A percentile compares a stretch with the other conserved stretches of the same genome.
Evolutionary conservation across 2,329 filamentous ascomycete genomes (phyloP).

Genomic region (Penicillium nordicum): DNA sequence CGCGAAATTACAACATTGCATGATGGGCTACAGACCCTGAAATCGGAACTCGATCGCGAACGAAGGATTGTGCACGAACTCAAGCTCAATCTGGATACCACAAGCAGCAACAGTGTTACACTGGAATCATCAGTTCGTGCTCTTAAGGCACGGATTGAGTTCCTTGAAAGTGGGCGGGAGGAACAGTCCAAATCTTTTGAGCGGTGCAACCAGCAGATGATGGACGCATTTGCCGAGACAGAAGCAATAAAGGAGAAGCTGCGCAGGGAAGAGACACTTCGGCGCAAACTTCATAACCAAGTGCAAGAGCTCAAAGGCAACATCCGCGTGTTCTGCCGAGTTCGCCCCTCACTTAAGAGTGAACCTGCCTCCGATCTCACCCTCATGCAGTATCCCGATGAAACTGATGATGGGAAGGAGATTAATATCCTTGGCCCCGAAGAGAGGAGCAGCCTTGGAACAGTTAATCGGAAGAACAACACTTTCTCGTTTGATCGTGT

Average conservation of each 20-base stretch:
- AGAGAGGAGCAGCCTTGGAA: constrained; percentile 75
- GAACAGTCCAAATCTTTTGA: constrained; percentile 84
- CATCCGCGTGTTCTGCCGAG: constrained; percentile 95
- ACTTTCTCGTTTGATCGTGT: constrained; percentile 92
- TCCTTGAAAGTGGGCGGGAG: constrained; percentile 84
- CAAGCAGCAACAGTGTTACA: constrained; percentile 59
- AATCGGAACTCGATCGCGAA: constrained; percentile 58
- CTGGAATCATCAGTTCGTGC: constrained; percentile 73
- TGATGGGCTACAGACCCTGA: constrained; percentile 39
- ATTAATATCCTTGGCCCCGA: constrained; percentile 80
- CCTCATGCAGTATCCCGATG: constrained; percentile 74
- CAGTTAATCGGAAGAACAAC: constrained; percentile 72
- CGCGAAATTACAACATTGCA: constrained; percentile 50
- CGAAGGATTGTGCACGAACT: constrained; percentile 58
- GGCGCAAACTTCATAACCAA: constrained; percentile 92
- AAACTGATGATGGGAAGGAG: constrained; percentile 77
- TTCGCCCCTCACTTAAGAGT: constrained; percentile 67
- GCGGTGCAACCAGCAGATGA: constrained; percentile 73
- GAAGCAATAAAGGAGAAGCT: constrained; percentile 75
- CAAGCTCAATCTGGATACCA: constrained; percentile 58
- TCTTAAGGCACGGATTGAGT: constrained; percentile 77
- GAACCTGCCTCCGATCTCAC: constrained; percentile 62
- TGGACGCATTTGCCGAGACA: constrained; percentile 69
- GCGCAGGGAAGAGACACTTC: constrained; percentile 83
- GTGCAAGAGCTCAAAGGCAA: constrained; percentile 98